Conservation (phyloP, 2,329 filamentous ascomycete species). For the Colletotrichum acutatum region DNA sequence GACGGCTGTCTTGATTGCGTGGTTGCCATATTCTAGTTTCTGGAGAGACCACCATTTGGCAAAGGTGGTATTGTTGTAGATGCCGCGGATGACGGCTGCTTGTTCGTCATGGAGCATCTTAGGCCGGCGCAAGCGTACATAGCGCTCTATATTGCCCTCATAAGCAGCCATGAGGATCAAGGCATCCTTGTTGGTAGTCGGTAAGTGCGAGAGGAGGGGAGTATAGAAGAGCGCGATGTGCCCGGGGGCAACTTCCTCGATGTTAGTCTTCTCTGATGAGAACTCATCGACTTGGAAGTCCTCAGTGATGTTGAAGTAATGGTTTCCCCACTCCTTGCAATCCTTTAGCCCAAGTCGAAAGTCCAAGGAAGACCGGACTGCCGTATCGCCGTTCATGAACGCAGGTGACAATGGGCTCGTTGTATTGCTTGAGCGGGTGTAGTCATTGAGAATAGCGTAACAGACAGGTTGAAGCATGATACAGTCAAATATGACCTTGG, state of each 20-base stretch:
- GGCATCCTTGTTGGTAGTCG: constrained; percentile 48
- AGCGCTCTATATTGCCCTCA: constrained; percentile 52
- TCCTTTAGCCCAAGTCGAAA: constrained; percentile 14
- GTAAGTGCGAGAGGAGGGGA: constrained; percentile 49
- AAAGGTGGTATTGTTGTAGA: constrained; percentile 51
- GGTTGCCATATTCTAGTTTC: not conserved
- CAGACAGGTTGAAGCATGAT: constrained; percentile 44
- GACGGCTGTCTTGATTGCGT: constrained; percentile 34
- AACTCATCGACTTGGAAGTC: constrained; percentile 42
- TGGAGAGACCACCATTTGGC: constrained; percentile 45
- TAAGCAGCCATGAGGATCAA: constrained; percentile 52
- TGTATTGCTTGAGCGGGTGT: constrained; percentile 38
- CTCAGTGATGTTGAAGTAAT: constrained; percentile 44
- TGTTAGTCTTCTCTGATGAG: constrained; percentile 27
- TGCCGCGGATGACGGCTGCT: constrained; percentile 45
- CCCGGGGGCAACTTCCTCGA: constrained; percentile 14
- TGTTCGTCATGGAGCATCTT: constrained; percentile 40
- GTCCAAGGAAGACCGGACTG: constrained; percentile 38
- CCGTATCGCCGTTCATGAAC: constrained; percentile 49
- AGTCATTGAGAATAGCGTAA: constrained; percentile 52
- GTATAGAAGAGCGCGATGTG: constrained; percentile 38
- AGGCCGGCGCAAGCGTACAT: constrained; percentile 46
- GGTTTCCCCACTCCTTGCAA: not conserved
- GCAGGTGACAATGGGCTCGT: constrained; percentile 29
- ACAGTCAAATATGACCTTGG: constrained; percentile 42